phyloP scores from a whole-genome alignment of 164 flowering plant genomes.

The Echeveria elegans region DNA sequence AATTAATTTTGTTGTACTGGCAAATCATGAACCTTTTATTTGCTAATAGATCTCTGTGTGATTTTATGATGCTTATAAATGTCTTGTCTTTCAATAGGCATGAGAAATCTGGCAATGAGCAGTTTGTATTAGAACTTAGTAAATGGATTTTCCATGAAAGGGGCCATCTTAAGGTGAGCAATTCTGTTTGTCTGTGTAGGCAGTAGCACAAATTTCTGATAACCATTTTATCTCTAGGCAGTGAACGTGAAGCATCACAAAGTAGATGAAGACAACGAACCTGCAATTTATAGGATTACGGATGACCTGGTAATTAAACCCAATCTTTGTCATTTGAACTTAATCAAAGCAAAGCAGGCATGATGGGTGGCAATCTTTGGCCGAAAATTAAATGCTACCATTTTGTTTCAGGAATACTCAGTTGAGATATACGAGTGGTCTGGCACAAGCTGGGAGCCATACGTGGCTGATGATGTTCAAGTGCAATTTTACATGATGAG shows the following conservation, averaged over 20 bases:
- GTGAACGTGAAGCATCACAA: constrained; percentile 72
- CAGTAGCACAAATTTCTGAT: neutral
- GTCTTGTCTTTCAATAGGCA: constrained; percentile 39
- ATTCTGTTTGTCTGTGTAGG: neutral
- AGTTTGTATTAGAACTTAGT: constrained; percentile 83
- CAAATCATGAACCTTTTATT: neutral
- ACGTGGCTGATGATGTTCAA: constrained; percentile 85
- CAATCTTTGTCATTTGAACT: neutral
- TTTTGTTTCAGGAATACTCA: constrained; percentile 60
- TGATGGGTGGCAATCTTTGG: neutral
- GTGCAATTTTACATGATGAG: constrained; percentile 99
- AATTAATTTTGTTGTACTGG: neutral
- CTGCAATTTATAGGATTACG: constrained; percentile 81
- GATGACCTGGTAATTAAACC: constrained; percentile 70
- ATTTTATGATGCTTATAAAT: neutral
- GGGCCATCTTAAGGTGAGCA: constrained; percentile 87
- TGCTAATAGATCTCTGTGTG: neutral
- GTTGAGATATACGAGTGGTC: constrained; percentile 96
- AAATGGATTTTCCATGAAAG: constrained; percentile 99
- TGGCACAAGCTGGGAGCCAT: constrained; percentile 88
- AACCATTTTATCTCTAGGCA: constrained; percentile 34
- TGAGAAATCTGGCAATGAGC: constrained; percentile 90
- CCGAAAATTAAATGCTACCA: constrained; percentile 1
- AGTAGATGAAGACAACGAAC: constrained; percentile 82
- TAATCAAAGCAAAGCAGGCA: neutral